phyloP scores from a whole-genome alignment of 768 basidiomycete species.

The Phlegmacium glaucopus region DNA sequence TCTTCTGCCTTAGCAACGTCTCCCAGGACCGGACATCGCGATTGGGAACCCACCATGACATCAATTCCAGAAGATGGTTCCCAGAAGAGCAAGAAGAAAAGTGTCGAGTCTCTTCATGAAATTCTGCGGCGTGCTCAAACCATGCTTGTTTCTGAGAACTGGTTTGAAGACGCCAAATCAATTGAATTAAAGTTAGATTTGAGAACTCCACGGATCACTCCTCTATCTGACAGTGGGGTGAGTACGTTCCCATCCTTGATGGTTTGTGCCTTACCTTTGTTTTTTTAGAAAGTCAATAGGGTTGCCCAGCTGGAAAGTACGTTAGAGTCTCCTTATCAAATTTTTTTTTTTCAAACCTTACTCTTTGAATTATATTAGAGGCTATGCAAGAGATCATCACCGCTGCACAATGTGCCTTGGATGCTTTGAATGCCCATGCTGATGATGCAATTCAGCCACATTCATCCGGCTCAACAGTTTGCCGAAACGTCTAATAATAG shows the following conservation, averaged over 20 bases:
- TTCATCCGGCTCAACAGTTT: no score
- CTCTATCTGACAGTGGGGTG: no score
- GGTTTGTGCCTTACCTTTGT: no score
- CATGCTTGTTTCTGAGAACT: neutral
- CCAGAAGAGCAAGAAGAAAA: neutral
- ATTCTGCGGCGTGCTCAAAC: neutral
- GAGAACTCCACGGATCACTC: neutral
- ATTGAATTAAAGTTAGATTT: neutral
- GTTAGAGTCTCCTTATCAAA: neutral
- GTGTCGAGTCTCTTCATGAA: neutral
- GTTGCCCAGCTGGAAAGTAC: neutral
- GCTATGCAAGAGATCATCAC: neutral
- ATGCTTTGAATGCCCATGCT: no score
- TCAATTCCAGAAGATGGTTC: neutral
- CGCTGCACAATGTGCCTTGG: neutral
- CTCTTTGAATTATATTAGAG: neutral
- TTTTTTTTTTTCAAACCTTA: neutral
- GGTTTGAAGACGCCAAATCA: neutral
- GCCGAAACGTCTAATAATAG: no score
- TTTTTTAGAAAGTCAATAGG: no score
- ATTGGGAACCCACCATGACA: neutral
- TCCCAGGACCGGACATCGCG: neutral
- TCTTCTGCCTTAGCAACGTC: neutral
- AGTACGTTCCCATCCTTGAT: no score
- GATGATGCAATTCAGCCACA: no score